Evolutionary conservation across 2,329 filamentous ascomycete genomes (phyloP).

Genomic region (Neocucurbitaria cava): DNA sequence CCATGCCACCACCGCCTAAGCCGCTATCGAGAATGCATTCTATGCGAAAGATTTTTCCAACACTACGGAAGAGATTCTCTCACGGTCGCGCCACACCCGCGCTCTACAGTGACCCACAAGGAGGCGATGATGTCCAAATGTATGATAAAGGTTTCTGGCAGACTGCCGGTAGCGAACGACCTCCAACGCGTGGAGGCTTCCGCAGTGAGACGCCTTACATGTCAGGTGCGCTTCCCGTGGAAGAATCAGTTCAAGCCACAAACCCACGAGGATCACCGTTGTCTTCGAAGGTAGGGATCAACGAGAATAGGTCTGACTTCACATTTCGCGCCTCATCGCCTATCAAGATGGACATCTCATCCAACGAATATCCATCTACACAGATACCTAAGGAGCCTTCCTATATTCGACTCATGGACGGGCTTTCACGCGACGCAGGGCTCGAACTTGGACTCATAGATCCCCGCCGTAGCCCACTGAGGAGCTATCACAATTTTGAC

Average conservation of each 20-base stretch:
- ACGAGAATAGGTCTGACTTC: conserved; percentile 17
- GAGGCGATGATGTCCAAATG: conserved; percentile 15
- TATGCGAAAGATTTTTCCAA: conserved; percentile 33
- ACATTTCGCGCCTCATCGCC: conserved; percentile 29
- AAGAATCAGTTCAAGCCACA: conserved; percentile 1
- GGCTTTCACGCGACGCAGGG: conserved; percentile 25
- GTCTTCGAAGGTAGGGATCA: conserved; percentile 5
- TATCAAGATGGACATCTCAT: conserved; percentile 9
- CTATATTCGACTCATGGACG: conserved; percentile 43
- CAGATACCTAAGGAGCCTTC: conserved; percentile 32
- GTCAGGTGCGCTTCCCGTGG: conserved; percentile 33
- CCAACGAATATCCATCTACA: conserved; percentile 1
- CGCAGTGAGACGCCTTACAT: conserved; percentile 24
- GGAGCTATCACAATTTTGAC: neutral
- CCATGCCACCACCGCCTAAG: conserved; percentile 50
- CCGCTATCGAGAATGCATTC: conserved; percentile 35
- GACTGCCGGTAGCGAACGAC: neutral
- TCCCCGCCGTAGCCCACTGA: conserved; percentile 21
- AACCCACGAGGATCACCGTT: conserved; percentile 6
- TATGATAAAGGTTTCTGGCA: conserved; percentile 21
- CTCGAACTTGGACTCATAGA: conserved; percentile 37
- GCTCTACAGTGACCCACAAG: neutral
- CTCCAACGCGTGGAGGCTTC: conserved; percentile 1
- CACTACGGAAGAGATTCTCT: conserved; percentile 30
- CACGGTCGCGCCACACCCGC: conserved; percentile 10